Conservation (phyloP, 1,284 basidiomycete genomes). For the Crepidotus sp. region DNA sequence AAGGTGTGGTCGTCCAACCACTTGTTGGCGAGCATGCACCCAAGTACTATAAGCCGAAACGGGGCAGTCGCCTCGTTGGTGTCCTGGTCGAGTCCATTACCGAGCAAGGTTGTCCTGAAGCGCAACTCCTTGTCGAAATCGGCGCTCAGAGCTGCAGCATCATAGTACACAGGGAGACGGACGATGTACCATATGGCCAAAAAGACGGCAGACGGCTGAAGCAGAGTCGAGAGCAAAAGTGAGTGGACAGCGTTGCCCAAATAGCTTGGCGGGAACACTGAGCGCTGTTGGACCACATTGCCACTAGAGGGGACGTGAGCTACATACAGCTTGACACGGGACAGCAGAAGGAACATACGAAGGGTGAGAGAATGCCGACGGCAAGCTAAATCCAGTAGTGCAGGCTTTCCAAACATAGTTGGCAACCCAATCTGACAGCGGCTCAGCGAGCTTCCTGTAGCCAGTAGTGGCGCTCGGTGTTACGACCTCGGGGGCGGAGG, state of each 20-base stretch:
- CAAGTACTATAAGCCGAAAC: slow-evolving; percentile 71
- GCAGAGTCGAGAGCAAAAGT: slow-evolving; percentile 65
- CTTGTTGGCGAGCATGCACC: slow-evolving; percentile 84
- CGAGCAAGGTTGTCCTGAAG: slow-evolving; percentile 56
- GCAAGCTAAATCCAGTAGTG: slow-evolving; percentile 53
- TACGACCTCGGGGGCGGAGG: slow-evolving; percentile 34
- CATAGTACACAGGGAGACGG: slow-evolving; percentile 65
- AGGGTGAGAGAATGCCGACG: slow-evolving; percentile 36
- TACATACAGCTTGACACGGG: neutral
- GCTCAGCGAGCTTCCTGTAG: slow-evolving; percentile 65
- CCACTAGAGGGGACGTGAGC: slow-evolving; percentile 27
- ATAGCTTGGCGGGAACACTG: slow-evolving; percentile 40
- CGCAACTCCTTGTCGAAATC: slow-evolving; percentile 49
- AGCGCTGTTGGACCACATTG: slow-evolving; percentile 31
- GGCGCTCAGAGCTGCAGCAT: slow-evolving; percentile 31
- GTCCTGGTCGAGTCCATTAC: slow-evolving; percentile 41
- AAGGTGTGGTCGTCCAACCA: slow-evolving; percentile 91
- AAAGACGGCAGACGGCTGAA: slow-evolving; percentile 74
- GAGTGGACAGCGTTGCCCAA: slow-evolving; percentile 63
- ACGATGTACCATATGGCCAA: slow-evolving; percentile 79
- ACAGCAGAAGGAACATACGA: slow-evolving; percentile 28
- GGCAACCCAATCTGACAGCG: slow-evolving; percentile 69
- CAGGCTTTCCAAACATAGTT: slow-evolving; percentile 73
- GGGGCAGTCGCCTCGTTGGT: slow-evolving; percentile 48
- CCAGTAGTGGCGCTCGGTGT: slow-evolving; percentile 44